Percentiles rank a stretch among this genome's conserved stretches.
These are phyloP conservation scores for Tetracentron sinense DNA, from an alignment of 164 flowering plant genomes.

Conservation along the genomic window DNA sequence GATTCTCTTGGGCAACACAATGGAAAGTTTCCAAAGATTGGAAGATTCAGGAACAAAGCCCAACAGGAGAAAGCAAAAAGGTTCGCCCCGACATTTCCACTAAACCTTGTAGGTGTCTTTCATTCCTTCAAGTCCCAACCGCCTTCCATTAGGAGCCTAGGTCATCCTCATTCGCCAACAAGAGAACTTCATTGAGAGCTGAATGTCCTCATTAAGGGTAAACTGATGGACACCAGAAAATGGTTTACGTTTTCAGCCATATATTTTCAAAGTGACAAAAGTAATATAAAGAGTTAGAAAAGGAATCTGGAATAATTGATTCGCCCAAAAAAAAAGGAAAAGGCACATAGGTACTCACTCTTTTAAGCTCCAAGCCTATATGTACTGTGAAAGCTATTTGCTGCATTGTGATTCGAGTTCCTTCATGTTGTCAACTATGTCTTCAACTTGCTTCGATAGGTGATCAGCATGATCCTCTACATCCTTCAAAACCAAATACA, in stretches of 20 bases:
- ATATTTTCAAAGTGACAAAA: neutral
- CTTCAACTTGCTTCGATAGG: conserved; percentile 24
- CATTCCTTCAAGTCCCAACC: neutral
- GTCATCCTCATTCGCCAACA: no score
- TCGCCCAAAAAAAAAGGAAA: neutral
- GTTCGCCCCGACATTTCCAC: neutral
- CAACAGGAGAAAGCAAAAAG: neutral
- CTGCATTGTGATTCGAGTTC: conserved; percentile 23
- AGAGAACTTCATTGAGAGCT: neutral
- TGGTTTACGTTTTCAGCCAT: neutral
- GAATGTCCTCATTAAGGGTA: neutral
- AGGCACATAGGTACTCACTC: conserved; percentile 3
- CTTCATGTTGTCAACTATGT: conserved; percentile 17
- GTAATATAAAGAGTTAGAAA: neutral
- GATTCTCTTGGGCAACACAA: no score
- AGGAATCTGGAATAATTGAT: neutral
- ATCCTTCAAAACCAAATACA: conserved; percentile 20
- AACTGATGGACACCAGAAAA: neutral
- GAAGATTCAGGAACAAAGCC: neutral
- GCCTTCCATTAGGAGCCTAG: neutral
- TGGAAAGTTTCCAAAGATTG: neutral
- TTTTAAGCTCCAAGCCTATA: neutral
- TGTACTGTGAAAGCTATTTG: neutral
- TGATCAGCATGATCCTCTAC: conserved; percentile 26
- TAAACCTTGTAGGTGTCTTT: neutral